These are phyloP conservation scores for Solanum arcanum DNA, from an alignment of 257 asterid genomes.

Conservation along the genomic window DNA sequence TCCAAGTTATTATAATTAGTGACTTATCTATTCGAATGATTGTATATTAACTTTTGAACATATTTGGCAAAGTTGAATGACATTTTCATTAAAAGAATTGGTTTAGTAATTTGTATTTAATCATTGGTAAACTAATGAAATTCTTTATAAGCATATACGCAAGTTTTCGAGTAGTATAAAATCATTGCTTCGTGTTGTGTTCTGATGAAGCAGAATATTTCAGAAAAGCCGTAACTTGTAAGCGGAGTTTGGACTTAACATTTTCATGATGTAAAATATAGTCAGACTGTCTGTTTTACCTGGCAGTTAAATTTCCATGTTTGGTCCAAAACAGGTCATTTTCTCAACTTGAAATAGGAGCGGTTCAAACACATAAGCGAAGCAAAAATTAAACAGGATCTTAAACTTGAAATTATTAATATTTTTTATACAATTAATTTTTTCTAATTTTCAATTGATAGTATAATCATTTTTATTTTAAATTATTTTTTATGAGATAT, in stretches of 20 bases:
- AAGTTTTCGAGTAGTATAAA: neutral
- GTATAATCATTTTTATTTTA: too few species aligned
- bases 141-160: neutral
- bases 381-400: too few species aligned
- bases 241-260: neutral
- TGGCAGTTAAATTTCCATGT: neutral
- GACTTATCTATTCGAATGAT: neutral
- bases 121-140: neutral
- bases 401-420: too few species aligned
- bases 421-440: too few species aligned
- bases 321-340: neutral
- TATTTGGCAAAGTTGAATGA: neutral
- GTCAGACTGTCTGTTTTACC: neutral
- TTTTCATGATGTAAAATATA: neutral
- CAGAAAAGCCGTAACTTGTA: neutral
- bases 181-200: neutral
- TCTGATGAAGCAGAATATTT: neutral
- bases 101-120: neutral
- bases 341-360: neutral
- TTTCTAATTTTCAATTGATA: too few species aligned
- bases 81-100: too few species aligned
- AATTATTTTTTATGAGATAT: too few species aligned
- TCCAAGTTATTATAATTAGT: neutral
- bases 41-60: neutral
- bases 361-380: rapidly evolving